A percentile compares a stretch with the other conserved stretches of the same genome.
phyloP scores from a whole-genome alignment of 2,329 filamentous ascomycete species.

The Colletotrichum cordylinicola region DNA sequence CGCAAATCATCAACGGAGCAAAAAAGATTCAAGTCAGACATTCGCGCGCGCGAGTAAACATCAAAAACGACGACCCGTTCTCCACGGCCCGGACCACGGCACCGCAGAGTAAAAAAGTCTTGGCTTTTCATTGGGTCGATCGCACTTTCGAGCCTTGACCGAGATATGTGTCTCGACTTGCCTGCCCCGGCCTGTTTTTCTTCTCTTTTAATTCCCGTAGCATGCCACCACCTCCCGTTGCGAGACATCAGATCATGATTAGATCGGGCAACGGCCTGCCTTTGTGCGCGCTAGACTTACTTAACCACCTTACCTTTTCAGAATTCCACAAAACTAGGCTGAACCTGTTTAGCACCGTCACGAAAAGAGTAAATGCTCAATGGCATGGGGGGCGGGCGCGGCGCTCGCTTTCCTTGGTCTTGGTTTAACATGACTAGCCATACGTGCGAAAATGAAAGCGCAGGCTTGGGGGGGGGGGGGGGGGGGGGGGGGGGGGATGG shows the following conservation, averaged over 20 bases:
- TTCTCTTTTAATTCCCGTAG: background rate
- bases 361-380: background rate
- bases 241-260: background rate
- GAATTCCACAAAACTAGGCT: background rate
- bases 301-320: background rate
- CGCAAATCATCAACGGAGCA: background rate
- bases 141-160: background rate
- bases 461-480: background rate
- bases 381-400: background rate
- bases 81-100: slow-evolving; percentile 4
- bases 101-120: background rate
- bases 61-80: background rate
- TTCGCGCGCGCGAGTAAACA: background rate
- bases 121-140: background rate
- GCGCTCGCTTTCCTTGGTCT: background rate
- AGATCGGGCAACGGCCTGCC: background rate
- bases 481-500: background rate
- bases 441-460: background rate
- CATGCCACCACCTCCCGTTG: background rate
- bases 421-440: background rate
- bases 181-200: background rate
- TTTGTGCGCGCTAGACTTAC: background rate
- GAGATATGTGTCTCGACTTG: background rate
- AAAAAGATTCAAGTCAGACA: background rate
- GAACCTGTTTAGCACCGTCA: background rate